Percentiles rank a stretch among this genome's conserved stretches.
These are phyloP conservation scores for Boletus hoseneyae DNA, from an alignment of 1,284 basidiomycete genomes.

Conservation along the genomic window DNA sequence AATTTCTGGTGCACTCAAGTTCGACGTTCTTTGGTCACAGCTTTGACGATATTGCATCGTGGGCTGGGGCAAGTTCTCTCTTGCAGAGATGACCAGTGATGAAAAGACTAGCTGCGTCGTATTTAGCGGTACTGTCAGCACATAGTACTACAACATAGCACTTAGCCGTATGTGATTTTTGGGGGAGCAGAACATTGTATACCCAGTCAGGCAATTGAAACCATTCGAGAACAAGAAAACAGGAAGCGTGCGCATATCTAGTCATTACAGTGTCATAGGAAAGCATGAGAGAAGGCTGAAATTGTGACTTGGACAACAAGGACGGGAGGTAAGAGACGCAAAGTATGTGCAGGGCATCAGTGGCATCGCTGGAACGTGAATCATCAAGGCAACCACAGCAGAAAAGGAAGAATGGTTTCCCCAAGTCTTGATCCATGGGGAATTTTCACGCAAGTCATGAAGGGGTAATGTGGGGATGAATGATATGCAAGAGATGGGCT, in stretches of 20 bases:
- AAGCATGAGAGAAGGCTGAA: conserved; percentile 18
- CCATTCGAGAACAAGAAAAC: conserved; percentile 32
- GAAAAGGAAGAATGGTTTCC: conserved; percentile 11
- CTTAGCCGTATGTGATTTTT: conserved; percentile 18
- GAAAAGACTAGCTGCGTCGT: conserved; percentile 17
- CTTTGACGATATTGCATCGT: conserved; percentile 5
- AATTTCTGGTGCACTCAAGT: conserved; percentile 9
- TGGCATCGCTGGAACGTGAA: conserved; percentile 26
- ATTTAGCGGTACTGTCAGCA: conserved; percentile 11
- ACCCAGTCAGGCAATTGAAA: conserved; percentile 22
- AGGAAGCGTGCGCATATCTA: conserved; percentile 55
- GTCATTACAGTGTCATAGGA: conserved; percentile 53
- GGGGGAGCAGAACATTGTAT: conserved; percentile 9
- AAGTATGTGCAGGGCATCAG: conserved; percentile 27
- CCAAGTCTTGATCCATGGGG: conserved; percentile 15
- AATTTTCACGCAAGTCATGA: conserved; percentile 21
- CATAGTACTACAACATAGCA: conserved; percentile 12
- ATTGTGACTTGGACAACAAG: conserved; percentile 24
- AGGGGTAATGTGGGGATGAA: conserved; percentile 24
- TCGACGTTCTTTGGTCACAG: conserved; percentile 11
- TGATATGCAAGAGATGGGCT: conserved; percentile 33
- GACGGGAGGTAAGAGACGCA: conserved; percentile 22
- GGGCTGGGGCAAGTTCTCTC: conserved; percentile 1
- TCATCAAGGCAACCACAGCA: conserved; percentile 27
- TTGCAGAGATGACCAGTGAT: conserved; percentile 1